Conservation (phyloP, 306 rosid genomes). For the Mimosa pudica region DNA sequence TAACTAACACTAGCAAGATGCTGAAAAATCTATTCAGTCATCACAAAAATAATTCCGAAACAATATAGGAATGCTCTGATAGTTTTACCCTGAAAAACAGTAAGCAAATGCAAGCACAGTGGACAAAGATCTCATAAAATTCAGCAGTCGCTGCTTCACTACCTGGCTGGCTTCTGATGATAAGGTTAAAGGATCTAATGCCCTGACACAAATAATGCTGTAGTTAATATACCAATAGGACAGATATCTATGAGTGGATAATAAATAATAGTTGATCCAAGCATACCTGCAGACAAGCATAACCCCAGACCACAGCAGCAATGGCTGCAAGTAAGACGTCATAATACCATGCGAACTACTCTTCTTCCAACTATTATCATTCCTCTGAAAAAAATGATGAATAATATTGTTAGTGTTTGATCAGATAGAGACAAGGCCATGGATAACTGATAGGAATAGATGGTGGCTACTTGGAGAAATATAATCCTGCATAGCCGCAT, state of each 20-base stretch:
- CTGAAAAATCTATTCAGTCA: conserved; percentile 8
- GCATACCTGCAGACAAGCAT: conserved; percentile 86
- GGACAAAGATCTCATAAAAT: conserved; percentile 76
- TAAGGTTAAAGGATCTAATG: conserved; percentile 79
- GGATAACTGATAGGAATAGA: conserved; percentile 30
- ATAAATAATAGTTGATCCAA: conserved; percentile 19
- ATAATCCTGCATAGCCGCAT: conserved; percentile 68
- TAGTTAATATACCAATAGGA: conserved; percentile 35
- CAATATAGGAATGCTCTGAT: not conserved
- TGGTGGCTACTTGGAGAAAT: conserved; percentile 64
- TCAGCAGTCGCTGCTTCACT: conserved; percentile 81
- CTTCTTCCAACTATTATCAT: conserved; percentile 83
- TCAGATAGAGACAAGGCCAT: conserved; percentile 27
- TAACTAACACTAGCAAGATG: conserved; percentile 15
- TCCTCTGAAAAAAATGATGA: conserved; percentile 54
- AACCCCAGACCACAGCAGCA: conserved; percentile 88
- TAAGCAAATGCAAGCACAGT: conserved; percentile 90
- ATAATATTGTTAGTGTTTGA: conserved; percentile 20
- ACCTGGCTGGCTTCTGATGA: conserved; percentile 80
- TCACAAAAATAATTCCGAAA: conserved; percentile 25
- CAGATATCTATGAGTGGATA: conserved; percentile 19
- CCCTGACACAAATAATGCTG: conserved; percentile 59
- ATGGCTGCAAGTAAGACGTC: conserved; percentile 82
- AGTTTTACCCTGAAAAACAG: conserved; percentile 78
- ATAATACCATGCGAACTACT: conserved; percentile 62